Conservation (phyloP, 2,329 filamentous ascomycete genomes). For the Aspergillus sp. region DNA sequence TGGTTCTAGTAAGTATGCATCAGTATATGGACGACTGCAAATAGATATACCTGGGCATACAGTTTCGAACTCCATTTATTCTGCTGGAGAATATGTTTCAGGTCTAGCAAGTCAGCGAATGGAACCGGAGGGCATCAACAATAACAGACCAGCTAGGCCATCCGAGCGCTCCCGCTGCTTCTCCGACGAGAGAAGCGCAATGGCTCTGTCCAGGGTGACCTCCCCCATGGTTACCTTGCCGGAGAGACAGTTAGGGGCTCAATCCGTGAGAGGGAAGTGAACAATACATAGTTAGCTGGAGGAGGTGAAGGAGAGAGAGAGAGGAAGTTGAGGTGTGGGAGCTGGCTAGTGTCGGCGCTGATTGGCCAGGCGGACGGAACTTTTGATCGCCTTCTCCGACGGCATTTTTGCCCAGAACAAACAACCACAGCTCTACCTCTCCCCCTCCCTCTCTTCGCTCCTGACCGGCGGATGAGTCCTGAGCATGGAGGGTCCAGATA, state of each 20-base stretch:
- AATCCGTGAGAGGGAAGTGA: too few species aligned
- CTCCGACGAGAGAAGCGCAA: slow-evolving; percentile 35
- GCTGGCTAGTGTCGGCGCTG: not conserved
- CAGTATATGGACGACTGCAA: too few species aligned
- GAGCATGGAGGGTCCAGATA: slow-evolving; percentile 62
- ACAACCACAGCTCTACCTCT: slow-evolving; percentile 23
- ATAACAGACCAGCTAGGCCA: slow-evolving; percentile 40
- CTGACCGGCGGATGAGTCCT: slow-evolving; percentile 13
- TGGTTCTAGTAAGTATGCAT: slow-evolving; percentile 22
- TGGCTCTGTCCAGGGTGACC: slow-evolving; percentile 32
- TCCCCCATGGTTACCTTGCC: slow-evolving; percentile 38
- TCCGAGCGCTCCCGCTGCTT: slow-evolving; percentile 39
- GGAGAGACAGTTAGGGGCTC: too few species aligned
- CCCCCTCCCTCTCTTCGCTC: slow-evolving; percentile 18
- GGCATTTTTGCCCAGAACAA: slow-evolving; percentile 23
- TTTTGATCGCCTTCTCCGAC: slow-evolving; percentile 20
- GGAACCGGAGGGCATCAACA: slow-evolving; percentile 1
- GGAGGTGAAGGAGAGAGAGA: too few species aligned
- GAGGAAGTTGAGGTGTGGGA: too few species aligned
- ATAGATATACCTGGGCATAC: slow-evolving; percentile 15
- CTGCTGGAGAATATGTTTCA: slow-evolving; percentile 48
- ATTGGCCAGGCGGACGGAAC: not conserved
- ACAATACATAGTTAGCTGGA: too few species aligned
- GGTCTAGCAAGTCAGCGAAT: slow-evolving; percentile 29
- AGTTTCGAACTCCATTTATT: slow-evolving; percentile 36